Base-by-base conservation (phyloP, 768 basidiomycete species). In the Myochromella boudieri region DNA sequence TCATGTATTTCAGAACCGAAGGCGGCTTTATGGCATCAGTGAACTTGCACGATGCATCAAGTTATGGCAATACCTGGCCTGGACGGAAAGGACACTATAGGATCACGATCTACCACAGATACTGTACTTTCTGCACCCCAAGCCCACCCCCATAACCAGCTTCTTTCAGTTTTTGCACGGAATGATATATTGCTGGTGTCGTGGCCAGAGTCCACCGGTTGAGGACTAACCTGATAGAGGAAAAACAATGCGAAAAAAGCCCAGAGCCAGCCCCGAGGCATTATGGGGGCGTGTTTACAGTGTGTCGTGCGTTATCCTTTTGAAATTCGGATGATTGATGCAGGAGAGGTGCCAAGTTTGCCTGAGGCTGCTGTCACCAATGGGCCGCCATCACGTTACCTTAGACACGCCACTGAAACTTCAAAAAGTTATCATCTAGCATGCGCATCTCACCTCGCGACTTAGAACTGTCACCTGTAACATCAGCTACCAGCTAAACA, bases 1-100 rank as follows among this genome's bases (percentile, higher is more conserved):
- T 87, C 83, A 45, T 65, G 71, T 34, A 90, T 80, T 51, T 87
- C 83, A 18, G 78, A 76, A 10, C 90, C 90, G 63, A 93, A 93
- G 0, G 84, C 78, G 43, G 90, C 90, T 68, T 47, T 31, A 31
- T 14, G 42, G 44, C 24, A 32, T 33, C 25, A 8, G 32, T 37
- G 18, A 34, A 25, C 34, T 26, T 18, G 36, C 20, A 11, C 14
- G 24, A 38, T 8, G n/a, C 37, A 32, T 36, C 24, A 31, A 49
- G n/a, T 47, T 47, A 18, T 17, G 18, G 37, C 8, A 54, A 26
- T 52, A 78, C 77, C 78, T 65, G 78, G 78, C 39, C 88, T 75
- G 5, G 91, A 86, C 38, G 74, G 71, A 60, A 87, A 92, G 2
- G 78, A 79, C 47, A 91, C 69, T 0, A 82, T 70, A 1, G 89